Evolutionary conservation across 371 early-diverging fungal species (phyloP).

Genomic region (Blastocladiella emersonii): DNA sequence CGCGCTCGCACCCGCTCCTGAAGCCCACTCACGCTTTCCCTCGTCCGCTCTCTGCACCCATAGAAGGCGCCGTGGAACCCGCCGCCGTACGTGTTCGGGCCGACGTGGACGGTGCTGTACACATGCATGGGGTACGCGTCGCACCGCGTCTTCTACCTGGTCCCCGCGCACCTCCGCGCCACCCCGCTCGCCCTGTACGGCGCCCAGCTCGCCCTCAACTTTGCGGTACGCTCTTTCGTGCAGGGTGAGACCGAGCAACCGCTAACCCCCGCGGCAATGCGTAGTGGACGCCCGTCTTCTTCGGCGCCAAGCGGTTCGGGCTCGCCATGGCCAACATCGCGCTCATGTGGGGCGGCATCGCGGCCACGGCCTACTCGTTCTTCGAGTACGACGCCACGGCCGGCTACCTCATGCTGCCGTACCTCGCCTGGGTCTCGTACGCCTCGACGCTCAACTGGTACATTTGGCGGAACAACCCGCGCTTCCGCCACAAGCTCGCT

Average conservation of each 20-base stretch:
- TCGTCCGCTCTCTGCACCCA: too few species aligned
- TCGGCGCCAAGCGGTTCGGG: background rate
- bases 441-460: background rate
- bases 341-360: background rate
- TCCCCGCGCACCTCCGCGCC: background rate
- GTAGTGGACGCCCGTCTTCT: conserved; percentile 4
- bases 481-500: background rate
- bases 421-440: background rate
- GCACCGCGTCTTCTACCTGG: background rate
- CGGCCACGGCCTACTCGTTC: background rate
- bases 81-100: background rate
- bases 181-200: background rate
- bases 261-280: too few species aligned
- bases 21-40: too few species aligned
- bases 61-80: too few species aligned
- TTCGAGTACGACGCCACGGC: background rate
- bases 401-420: conserved; percentile 1
- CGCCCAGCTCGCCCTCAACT: background rate
- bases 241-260: too few species aligned
- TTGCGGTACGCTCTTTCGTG: too few species aligned
- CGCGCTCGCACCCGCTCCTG: background rate
- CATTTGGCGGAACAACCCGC: background rate
- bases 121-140: background rate
- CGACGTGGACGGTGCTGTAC: background rate
- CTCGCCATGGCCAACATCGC: background rate